Conservation (phyloP, 768 basidiomycete genomes). For the Termitomyces sp. region DNA sequence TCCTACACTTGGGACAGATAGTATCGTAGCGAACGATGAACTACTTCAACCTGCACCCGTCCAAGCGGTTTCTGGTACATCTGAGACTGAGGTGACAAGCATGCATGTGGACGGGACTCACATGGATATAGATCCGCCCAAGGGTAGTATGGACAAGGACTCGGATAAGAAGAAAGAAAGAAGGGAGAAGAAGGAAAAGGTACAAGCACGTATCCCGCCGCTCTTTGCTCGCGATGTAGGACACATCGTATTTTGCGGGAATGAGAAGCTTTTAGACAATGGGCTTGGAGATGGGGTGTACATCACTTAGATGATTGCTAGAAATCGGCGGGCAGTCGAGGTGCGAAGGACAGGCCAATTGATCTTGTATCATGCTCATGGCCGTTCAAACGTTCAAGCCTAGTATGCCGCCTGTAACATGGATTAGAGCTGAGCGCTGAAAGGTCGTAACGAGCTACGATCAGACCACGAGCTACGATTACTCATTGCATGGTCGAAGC, state of each 20-base stretch:
- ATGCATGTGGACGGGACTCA: neutral
- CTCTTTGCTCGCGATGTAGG: constrained; percentile 64
- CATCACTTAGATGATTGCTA: constrained; percentile 19
- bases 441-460: neutral
- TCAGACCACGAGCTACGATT: neutral
- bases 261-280: constrained; percentile 38
- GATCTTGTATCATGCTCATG: neutral
- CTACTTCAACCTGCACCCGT: neutral
- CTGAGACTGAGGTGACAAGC: neutral
- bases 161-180: neutral
- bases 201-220: constrained; percentile 46
- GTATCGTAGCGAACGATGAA: neutral
- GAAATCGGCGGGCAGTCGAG: neutral
- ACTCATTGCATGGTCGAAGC: neutral
- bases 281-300: constrained; percentile 26
- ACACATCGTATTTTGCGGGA: constrained; percentile 68
- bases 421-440: neutral
- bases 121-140: constrained; percentile 3
- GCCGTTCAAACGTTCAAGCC: neutral
- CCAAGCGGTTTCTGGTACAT: neutral
- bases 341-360: neutral
- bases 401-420: neutral
- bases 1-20: constrained; percentile 29
- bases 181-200: constrained; percentile 17
- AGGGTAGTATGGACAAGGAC: neutral